Conservation (phyloP, 1,284 basidiomycete genomes). For the Cutaneotrichosporon mucoides region DNA sequence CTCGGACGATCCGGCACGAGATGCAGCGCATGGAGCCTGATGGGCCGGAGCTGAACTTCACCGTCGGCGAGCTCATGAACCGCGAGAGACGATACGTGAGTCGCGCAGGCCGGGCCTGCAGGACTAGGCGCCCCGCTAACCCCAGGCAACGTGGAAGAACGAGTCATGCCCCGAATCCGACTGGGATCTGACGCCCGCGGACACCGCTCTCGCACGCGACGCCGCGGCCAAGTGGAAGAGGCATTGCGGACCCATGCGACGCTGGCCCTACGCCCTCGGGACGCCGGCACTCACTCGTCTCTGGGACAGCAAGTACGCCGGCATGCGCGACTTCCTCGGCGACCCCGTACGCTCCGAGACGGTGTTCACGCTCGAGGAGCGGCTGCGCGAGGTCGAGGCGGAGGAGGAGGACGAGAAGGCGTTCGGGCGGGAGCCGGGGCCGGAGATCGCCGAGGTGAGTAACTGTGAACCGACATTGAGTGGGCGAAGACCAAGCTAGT, state of each 20-base stretch:
- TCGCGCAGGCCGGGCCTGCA: background rate
- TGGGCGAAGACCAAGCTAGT: background rate
- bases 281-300: constrained; percentile 33
- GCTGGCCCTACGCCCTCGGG: constrained; percentile 36
- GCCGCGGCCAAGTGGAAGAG: constrained; percentile 18
- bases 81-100: constrained; percentile 41
- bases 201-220: constrained; percentile 11
- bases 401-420: constrained; percentile 41
- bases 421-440: constrained; percentile 30
- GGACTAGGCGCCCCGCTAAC: background rate
- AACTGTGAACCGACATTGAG: no score
- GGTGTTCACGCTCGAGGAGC: constrained; percentile 27
- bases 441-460: constrained; percentile 31
- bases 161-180: constrained; percentile 38
- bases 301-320: constrained; percentile 32
- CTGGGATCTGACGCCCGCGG: constrained; percentile 36
- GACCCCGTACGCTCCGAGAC: constrained; percentile 6
- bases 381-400: constrained; percentile 28
- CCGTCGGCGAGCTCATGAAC: constrained; percentile 35
- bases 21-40: constrained; percentile 33
- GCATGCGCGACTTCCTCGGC: constrained; percentile 36
- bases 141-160: constrained; percentile 46
- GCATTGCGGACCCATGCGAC: constrained; percentile 23
- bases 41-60: constrained; percentile 35
- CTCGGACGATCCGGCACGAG: constrained; percentile 32